phyloP scores from a whole-genome alignment of 75 land plant genomes.

The Ceratopteris richardii region DNA sequence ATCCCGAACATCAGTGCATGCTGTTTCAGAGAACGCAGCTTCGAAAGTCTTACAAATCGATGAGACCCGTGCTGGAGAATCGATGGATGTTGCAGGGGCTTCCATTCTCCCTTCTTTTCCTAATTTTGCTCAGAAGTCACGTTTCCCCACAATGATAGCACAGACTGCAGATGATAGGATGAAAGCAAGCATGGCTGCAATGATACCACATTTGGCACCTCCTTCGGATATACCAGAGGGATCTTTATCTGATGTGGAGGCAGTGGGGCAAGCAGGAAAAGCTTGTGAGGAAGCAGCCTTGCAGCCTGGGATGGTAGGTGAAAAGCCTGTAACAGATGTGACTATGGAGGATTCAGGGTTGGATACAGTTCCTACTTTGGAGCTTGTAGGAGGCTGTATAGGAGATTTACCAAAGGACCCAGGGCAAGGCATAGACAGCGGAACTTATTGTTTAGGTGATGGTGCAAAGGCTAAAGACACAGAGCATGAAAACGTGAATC shows the following conservation, averaged over 20 bases:
- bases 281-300: slow-evolving; percentile 19
- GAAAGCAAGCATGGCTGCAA: background rate
- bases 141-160: background rate
- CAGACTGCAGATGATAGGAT: background rate
- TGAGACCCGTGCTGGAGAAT: slow-evolving; percentile 46
- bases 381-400: background rate
- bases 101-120: slow-evolving; percentile 56
- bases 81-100: slow-evolving; percentile 55
- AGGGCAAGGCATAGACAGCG: background rate
- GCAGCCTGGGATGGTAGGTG: background rate
- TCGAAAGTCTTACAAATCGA: slow-evolving; percentile 27
- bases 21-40: slow-evolving; percentile 26
- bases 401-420: background rate
- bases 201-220: slow-evolving; percentile 15
- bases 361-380: background rate
- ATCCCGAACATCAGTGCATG: slow-evolving; percentile 7
- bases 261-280: slow-evolving; percentile 12
- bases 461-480: slow-evolving; percentile 1
- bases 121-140: slow-evolving; percentile 8
- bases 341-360: slow-evolving; percentile 3
- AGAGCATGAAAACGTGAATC: background rate
- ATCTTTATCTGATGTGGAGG: slow-evolving; percentile 25
- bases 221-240: slow-evolving; percentile 32
- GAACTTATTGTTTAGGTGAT: background rate
- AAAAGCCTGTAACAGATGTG: background rate